Conservation (phyloP, 305 asterid genomes). For the Fraxinus xanthoxyloides region DNA sequence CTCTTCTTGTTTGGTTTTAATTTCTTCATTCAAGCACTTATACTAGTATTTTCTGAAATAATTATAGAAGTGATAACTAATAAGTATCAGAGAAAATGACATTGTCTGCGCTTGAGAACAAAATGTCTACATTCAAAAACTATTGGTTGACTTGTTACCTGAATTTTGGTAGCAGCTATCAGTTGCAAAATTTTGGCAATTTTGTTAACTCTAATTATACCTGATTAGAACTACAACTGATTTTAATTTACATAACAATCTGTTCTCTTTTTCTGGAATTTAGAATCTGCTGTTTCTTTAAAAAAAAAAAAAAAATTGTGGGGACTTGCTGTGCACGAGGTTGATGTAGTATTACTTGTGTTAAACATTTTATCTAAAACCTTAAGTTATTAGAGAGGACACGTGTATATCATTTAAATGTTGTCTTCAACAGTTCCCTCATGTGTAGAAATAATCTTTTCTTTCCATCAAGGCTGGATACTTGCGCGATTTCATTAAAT, state of each 20-base stretch:
- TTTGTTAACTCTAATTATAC: neutral
- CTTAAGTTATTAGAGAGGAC: neutral
- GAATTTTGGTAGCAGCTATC: neutral
- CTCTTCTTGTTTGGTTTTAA: neutral
- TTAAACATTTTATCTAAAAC: neutral
- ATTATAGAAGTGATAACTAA: neutral
- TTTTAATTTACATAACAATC: neutral
- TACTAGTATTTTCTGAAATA: neutral
- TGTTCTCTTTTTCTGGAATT: neutral
- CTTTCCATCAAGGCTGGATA: neutral
- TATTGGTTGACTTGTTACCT: constrained; percentile 10
- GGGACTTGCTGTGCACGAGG: neutral
- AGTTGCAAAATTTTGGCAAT: neutral
- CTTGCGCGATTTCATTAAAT: neutral
- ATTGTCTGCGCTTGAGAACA: neutral
- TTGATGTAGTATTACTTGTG: neutral
- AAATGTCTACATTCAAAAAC: neutral
- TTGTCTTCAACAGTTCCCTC: neutral
- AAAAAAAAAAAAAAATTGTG: neutral
- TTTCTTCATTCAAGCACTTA: neutral
- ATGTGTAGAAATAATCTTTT: neutral
- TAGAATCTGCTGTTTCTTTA: neutral
- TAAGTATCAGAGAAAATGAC: neutral
- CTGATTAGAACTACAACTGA: neutral
- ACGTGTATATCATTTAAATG: neutral